Percentiles rank a stretch among this genome's conserved stretches.
These are phyloP conservation scores for Saccharomycopsis sp. DNA, from an alignment of 805 yeast genomes.

Conservation along the genomic window DNA sequence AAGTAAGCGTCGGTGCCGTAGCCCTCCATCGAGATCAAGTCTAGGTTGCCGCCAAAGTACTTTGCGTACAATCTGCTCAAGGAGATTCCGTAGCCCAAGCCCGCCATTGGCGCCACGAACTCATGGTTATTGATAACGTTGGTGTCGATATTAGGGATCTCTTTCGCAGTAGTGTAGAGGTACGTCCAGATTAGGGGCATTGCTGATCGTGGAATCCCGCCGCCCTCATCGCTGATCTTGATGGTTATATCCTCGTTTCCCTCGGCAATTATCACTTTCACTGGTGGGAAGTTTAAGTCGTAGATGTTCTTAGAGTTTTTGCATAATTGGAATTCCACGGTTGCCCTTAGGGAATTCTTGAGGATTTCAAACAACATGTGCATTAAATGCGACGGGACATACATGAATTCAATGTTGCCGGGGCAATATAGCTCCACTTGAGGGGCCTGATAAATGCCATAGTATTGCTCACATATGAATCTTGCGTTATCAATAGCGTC, in stretches of 20 bases:
- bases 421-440: conserved; percentile 73
- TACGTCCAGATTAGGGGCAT: conserved; percentile 87
- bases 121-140: conserved; percentile 36
- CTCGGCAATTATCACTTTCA: conserved; percentile 79
- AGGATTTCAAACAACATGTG: conserved; percentile 87
- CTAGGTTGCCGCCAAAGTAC: conserved; percentile 86
- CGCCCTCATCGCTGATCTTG: conserved; percentile 89
- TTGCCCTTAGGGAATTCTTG: conserved; percentile 82
- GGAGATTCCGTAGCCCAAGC: conserved; percentile 88
- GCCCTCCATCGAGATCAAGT: conserved; percentile 86
- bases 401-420: conserved; percentile 73
- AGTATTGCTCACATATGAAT: conserved; percentile 86
- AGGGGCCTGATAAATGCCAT: conserved; percentile 82
- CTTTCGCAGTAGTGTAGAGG: conserved; percentile 79
- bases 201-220: conserved; percentile 82
- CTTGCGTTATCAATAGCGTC: conserved; percentile 89
- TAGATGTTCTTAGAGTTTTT: conserved; percentile 45
- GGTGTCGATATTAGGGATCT: conserved; percentile 56
- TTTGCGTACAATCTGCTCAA: conserved; percentile 80
- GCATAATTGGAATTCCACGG: conserved; percentile 71
- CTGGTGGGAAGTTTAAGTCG: conserved; percentile 72
- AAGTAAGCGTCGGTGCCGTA: conserved; percentile 90
- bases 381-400: conserved; percentile 87
- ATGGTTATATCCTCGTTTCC: conserved; percentile 89
- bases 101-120: conserved; percentile 89